Base-by-base conservation (phyloP, 108 stramenopile species). In the Conticribra guillardii region DNA sequence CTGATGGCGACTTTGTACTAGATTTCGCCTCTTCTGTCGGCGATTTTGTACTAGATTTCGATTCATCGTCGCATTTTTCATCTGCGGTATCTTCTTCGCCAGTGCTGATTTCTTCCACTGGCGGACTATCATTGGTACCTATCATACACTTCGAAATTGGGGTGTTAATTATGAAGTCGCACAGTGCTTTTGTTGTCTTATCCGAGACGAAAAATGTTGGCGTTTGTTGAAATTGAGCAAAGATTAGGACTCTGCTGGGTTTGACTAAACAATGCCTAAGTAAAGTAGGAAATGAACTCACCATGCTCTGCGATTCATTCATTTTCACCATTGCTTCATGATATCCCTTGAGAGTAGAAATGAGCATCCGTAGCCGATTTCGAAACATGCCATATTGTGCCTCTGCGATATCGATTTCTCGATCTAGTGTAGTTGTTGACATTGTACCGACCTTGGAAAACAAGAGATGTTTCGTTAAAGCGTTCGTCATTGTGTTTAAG, bases 341-440 rank as follows among this genome's bases (percentile, higher is more conserved):
- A 19, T 51, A 16, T 4, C 9, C 19, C 19, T 19, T 51, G 50
- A 51, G 50, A 21, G 50, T 51, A 4, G 19, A 18, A 51, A 21
- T 51, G 18, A 51, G 50, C 18, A 4, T 21, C 50, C 16, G 5
- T 4, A 51, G 50, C 9, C 19, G 16, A 4, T 19, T 16, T 18
- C 50, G 50, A 51, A 51, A 51, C 19, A 21, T 51, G 9, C 19
- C 18, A 51, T 51, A 51, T 51, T 18, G 5, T 16, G 16, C 9
- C 16, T 51, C 50, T 18, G 50, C 50, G 5, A 14, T 4, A 16
- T 18, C 50, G 19, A 51, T 21, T 51, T 17, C 50, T 18, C 16
- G 50, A 51, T 51, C 50, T 4, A 51, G 50, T 11, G 50, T 51
- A 19, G 50, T 51, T 21, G 50, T 51, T 21, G 50, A 51, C 50